Evolutionary conservation across 2,329 filamentous ascomycete species (phyloP), one percentile per base, ranked within the genome.

Genomic region (Fusarium nematophilum): DNA sequence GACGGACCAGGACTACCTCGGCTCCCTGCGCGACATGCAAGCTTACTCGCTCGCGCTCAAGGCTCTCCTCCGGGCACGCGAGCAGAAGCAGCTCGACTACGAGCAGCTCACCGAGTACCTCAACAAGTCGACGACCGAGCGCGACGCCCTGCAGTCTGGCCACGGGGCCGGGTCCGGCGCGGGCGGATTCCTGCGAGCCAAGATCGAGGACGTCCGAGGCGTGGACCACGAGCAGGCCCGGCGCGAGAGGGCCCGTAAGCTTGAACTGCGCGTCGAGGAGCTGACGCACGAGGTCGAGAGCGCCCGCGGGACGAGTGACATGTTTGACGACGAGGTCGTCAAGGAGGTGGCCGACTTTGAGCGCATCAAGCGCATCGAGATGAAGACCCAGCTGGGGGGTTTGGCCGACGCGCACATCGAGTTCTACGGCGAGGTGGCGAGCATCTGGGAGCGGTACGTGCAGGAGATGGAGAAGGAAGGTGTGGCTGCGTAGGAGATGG

Each of bases 51-150:
- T 86, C n/a, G 90, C 93, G 0, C 81, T 98, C 39, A 96, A 96
- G 76, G 84, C 87, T 18, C 87, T 99, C 5, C 87, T 99, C 62
- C 96, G 96, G 75, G 92, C 92, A 2, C 89, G 95, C 29, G 95
- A 99, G 79, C 93, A 96, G 79, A 99, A 99, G 74, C 95, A 99
- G 75, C 89, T 99, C 53, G 95, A 99, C 78, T 97, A 94, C 71
- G 95, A 99, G 78, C 93, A 92, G 64, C 83, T 99, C 27, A 96
- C 93, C 23, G 94, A 98, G 73, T 98, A 98, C 75, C 90, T 97
- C 48, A 91, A 91, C 78, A 97, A 96, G 74, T 92, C 92, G 1
- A 92, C 92, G 3, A 80, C 87, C 4, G 95, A 99, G 75, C 90
- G 93, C 40, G 95, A 99, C 76, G 82, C 85, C 13, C 86, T 97